A percentile compares a stretch with the other conserved stretches of the same genome.
These are phyloP conservation scores for Brassica balearica DNA, from an alignment of 441 rosid species.

Conservation along the genomic window DNA sequence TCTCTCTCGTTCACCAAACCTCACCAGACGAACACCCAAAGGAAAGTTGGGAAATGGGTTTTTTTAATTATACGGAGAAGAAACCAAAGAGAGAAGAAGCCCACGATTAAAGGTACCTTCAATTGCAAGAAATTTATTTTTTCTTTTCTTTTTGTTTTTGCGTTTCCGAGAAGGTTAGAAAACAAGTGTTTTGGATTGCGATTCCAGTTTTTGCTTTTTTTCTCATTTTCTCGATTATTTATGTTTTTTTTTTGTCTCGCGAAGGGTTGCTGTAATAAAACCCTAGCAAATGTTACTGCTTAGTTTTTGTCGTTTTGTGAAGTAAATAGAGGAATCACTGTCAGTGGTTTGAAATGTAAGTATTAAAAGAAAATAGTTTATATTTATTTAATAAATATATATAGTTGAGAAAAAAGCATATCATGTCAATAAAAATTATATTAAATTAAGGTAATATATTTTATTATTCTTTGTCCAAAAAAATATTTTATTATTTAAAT, in stretches of 20 bases:
- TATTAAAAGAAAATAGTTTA: neutral
- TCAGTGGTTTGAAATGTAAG: slow-evolving; percentile 23
- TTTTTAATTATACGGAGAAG: slow-evolving; percentile 53
- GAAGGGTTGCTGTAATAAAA: slow-evolving; percentile 31
- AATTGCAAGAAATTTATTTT: slow-evolving; percentile 70
- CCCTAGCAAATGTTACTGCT: slow-evolving; percentile 34
- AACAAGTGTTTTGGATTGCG: slow-evolving; percentile 34
- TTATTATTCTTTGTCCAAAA: neutral
- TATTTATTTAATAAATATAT: neutral
- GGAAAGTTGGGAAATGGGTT: slow-evolving; percentile 28
- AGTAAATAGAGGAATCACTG: slow-evolving; percentile 23
- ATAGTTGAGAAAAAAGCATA: neutral
- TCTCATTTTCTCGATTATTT: neutral
- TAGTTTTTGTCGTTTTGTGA: slow-evolving; percentile 38
- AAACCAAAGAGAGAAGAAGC: slow-evolving; percentile 37
- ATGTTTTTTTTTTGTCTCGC: neutral
- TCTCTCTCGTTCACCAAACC: slow-evolving; percentile 23
- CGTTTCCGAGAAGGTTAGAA: slow-evolving; percentile 31
- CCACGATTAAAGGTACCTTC: slow-evolving; percentile 57
- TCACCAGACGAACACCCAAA: slow-evolving; percentile 8
- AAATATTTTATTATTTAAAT: neutral
- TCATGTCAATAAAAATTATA: neutral
- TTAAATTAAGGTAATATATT: neutral
- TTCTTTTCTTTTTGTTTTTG: slow-evolving; percentile 14
- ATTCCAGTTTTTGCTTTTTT: slow-evolving; percentile 32